Percentiles rank a stretch among this genome's conserved stretches.
Evolutionary conservation across 78 protist species (phyloP).

Genomic region (slime mould (Dictyostelium discoideum)): dicty_2.7 NC_007089.4:1022501-1023000

Average conservation of each 20-base stretch:
- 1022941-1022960: neutral
- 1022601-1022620: constrained; percentile 35
- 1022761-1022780: constrained; percentile 30
- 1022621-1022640: constrained; percentile 56
- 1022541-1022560: constrained; percentile 67
- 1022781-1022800: constrained; percentile 33
- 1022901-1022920: neutral
- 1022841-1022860: constrained; percentile 2
- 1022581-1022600: constrained; percentile 78
- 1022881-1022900: neutral
- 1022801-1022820: neutral
- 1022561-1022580: constrained; percentile 38
- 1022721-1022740: neutral
- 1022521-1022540: constrained; percentile 80
- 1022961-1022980: neutral
- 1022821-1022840: constrained; percentile 15
- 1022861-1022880: neutral
- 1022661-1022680: constrained; percentile 54
- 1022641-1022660: constrained; percentile 72
- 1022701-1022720: constrained; percentile 68
- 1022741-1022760: constrained; percentile 23
- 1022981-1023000: constrained; percentile 31
- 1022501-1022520: constrained; percentile 76
- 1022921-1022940: neutral
- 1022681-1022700: constrained; percentile 74